Evolutionary conservation across 306 rosid species (phyloP), one percentile per base, ranked within the genome.

Genomic region (Alnus rubra): DNA sequence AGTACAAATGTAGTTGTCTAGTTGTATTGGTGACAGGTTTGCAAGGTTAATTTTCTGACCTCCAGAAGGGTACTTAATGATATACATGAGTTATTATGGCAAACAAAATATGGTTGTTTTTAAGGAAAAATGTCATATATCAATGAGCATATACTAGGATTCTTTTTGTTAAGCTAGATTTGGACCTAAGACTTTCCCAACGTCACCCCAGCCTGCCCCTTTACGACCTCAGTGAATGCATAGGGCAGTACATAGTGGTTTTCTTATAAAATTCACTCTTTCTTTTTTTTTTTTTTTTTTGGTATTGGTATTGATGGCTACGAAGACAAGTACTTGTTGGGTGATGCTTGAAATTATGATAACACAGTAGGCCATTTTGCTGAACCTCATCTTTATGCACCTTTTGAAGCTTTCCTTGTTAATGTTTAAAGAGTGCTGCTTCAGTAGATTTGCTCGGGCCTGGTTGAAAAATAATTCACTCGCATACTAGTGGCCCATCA

Each of bases 131-230:
- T 59, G 65, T 59, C 65, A 37, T 23, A 9, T 35, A 64, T 15
- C 28, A 64, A 64, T 33, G 3, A 18, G 70, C 44, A 64, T 35
- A 10, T 64, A 16, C 9, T 14, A 35, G 35, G 11, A 13, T 35
- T 64, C 19, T 64, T 16, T 35, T 18, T 64, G 47, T 14, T 64
- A 64, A 37, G 70, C 47, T 64, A 35, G 70, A 64, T 64, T 59
- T 6, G 42, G 48, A 16, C 47, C 45, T 2, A 60, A 30, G 16
- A 31, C 37, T 31, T 62, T 62, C 31, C 68, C 8, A 62, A 18
- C 16, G 18, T 62, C 39, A 62, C 12, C 68, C 44, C 42, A 31
- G 68, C 44, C 15, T 16, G 31, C 37, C 18, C 44, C 67, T 30
- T 62, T 62, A 31, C 68, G 15, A 31, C 68, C 37, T 62, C 44